phyloP scores from a whole-genome alignment of 306 rosid genomes.

The Pterocarpus macrocarpus region DNA sequence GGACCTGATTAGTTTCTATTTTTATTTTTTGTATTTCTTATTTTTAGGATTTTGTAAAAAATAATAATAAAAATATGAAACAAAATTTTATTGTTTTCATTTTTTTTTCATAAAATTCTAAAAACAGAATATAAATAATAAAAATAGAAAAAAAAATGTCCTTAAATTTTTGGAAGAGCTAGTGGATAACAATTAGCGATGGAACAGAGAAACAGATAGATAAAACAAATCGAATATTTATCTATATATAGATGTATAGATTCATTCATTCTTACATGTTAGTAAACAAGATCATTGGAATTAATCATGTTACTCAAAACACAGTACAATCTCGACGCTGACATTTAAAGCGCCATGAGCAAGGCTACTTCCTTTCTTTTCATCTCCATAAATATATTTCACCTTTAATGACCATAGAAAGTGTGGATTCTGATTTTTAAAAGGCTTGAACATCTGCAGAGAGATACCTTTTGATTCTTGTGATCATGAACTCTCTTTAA shows the following conservation, averaged over 20 bases:
- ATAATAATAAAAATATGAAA: no score
- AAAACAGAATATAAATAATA: no score
- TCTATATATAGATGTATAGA: not conserved
- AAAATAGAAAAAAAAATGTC: no score
- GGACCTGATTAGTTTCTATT: no score
- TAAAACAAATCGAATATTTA: not conserved
- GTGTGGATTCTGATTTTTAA: slow-evolving; percentile 20
- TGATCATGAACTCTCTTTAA: slow-evolving; percentile 10
- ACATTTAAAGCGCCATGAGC: not conserved
- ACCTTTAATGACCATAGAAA: not conserved
- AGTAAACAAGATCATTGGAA: not conserved
- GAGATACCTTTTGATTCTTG: slow-evolving; percentile 8
- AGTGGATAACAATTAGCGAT: no score
- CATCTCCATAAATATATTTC: not conserved
- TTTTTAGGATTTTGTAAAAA: no score
- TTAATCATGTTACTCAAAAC: not conserved
- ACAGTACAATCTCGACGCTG: slow-evolving; percentile 12
- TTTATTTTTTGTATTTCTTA: no score
- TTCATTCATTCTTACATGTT: not conserved
- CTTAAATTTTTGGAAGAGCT: no score
- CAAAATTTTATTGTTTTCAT: no score
- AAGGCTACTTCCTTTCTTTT: not conserved
- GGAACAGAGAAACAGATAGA: no score
- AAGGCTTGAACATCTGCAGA: not conserved
- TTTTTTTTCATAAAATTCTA: no score